Evolutionary conservation across 495 filamentous ascomycete genomes (phyloP), one percentile per base, ranked within the genome.

Genomic region (Penicillium parvum): DNA sequence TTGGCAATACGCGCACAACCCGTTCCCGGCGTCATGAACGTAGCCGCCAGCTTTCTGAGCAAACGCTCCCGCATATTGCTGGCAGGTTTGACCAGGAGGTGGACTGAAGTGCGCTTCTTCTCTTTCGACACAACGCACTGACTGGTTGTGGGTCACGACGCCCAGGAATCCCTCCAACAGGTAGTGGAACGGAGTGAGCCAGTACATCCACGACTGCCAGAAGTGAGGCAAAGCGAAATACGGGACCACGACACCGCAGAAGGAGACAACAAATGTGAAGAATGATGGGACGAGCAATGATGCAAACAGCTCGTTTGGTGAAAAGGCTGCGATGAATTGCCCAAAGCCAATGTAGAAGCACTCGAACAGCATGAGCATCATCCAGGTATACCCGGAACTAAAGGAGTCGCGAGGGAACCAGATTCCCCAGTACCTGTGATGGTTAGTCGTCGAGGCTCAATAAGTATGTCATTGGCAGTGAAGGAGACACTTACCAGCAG

Each of bases 301-400:
- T 11, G 84, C 84, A 25, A 89, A 73, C 4, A 87, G 71, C 26
- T 85, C 79, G 57, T 87, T 88, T 0, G 86, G 84, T 8, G 78
- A 69, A 47, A 88, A 74, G 0, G 86, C 71, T 0, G 87, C 87
- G 33, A 92, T 87, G 47, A 81, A 79, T 61, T 89, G 84, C 1
- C 84, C 84, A 46, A 90, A 82, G 17, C 79, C 72, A 37, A 87
- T 69, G 50, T 87, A 89, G 63, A 76, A 90, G 21, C 86, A 49
- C 57, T 90, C 83, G 58, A 82, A 88, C 6, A 85, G 58, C 59
- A 85, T 76, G 5, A 86, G 60, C 35, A 75, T 60, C 59, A 84
- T 67, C 71, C 75, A 83, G 8, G 71, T 60, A 30, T 69, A 79
- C 5, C 75, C 82, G 2, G 72, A 69, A 5, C 58, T 69, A 50